Percentiles rank a stretch among this genome's conserved stretches.
Conservation (phyloP, 768 basidiomycete genomes). For the Lactarius indigo region DNA sequence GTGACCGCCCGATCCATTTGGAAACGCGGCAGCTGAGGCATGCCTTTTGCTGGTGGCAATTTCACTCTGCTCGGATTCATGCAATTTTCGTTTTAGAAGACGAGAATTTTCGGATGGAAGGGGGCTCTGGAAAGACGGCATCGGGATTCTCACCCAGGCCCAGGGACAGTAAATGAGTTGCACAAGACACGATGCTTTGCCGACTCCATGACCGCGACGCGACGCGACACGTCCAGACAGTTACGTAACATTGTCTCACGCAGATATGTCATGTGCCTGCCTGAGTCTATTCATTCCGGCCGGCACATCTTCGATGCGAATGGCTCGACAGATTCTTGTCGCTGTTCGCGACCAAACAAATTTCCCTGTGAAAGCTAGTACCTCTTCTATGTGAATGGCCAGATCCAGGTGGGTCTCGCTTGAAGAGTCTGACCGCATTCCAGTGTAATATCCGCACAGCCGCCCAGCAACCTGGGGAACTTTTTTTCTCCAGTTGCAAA, state of each 20-base stretch:
- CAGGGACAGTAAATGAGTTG: neutral
- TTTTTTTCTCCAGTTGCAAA: neutral
- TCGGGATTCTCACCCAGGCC: neutral
- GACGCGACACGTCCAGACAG: constrained; percentile 17
- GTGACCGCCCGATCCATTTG: constrained; percentile 22
- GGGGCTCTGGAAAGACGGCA: constrained; percentile 23
- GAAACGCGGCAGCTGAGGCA: constrained; percentile 17
- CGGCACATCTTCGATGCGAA: neutral
- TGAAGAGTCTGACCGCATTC: too few relatives aligned
- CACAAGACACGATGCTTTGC: neutral
- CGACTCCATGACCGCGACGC: constrained; percentile 7
- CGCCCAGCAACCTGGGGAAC: neutral
- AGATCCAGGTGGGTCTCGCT: neutral
- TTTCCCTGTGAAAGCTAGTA: neutral
- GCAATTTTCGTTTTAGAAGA: constrained; percentile 28
- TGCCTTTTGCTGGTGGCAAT: constrained; percentile 27
- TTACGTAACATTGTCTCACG: constrained; percentile 6
- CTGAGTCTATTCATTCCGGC: too few relatives aligned
- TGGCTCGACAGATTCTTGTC: neutral
- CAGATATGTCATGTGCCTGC: neutral
- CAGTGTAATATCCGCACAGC: neutral
- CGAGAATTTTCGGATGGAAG: constrained; percentile 5
- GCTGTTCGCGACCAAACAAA: neutral
- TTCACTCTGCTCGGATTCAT: constrained; percentile 22
- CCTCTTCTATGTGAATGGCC: neutral